A percentile compares a stretch with the other conserved stretches of the same genome.
These are phyloP conservation scores for Thielaviopsis punctulata DNA, from an alignment of 2,329 filamentous ascomycete genomes.

Conservation along the genomic window DNA sequence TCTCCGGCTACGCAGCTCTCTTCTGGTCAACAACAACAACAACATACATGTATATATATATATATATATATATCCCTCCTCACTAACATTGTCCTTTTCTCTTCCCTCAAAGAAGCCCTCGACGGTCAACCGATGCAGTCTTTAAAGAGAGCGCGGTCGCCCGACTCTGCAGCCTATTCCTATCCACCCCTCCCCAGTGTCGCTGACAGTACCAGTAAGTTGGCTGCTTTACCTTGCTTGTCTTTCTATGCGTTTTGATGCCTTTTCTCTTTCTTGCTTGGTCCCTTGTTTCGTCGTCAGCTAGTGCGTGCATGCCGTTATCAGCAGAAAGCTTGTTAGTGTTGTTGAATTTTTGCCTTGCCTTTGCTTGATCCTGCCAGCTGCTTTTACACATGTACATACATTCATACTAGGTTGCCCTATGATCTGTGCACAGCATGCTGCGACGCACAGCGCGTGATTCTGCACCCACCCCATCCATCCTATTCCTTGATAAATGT, in stretches of 20 bases:
- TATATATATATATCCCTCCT: too few relatives aligned
- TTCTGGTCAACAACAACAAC: too few relatives aligned
- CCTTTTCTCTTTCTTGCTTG: too few relatives aligned
- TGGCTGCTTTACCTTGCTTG: too few relatives aligned
- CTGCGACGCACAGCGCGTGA: neutral
- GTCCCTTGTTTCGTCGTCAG: too few relatives aligned
- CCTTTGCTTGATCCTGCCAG: neutral
- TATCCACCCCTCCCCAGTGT: constrained; percentile 14
- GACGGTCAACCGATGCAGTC: constrained; percentile 2
- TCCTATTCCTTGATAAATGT: neutral
- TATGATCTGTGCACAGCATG: neutral
- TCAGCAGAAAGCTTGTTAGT: too few relatives aligned
- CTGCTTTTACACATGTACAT: too few relatives aligned
- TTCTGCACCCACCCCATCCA: neutral
- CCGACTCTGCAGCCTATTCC: neutral
- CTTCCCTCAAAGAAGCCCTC: neutral
- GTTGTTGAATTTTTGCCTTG: too few relatives aligned
- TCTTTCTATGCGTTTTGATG: too few relatives aligned
- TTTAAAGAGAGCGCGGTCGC: constrained; percentile 8
- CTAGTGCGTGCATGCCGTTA: too few relatives aligned
- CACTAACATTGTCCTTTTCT: neutral
- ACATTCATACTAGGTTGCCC: neutral
- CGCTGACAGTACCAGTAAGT: constrained; percentile 61
- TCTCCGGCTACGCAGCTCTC: too few relatives aligned
- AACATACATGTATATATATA: too few relatives aligned